phyloP scores from a whole-genome alignment of 108 stramenopile species.

The Skeletonema tropicum region DNA sequence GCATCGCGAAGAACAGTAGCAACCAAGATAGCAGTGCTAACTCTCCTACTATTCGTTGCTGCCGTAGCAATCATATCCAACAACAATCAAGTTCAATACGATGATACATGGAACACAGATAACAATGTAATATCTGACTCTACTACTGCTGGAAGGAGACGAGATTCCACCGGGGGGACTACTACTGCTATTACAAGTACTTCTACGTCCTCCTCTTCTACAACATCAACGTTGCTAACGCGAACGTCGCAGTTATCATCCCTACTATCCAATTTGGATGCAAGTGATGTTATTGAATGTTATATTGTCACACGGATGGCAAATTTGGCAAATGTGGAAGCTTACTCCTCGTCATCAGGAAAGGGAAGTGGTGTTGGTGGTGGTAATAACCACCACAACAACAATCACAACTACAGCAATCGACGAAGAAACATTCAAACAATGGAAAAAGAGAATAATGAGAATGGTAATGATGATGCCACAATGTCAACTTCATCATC shows the following conservation, averaged over 20 bases:
- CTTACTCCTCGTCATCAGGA: slow-evolving; percentile 23
- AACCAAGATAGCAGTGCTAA: neutral
- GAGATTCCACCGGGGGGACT: neutral
- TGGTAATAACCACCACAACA: too few species aligned
- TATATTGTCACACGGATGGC: slow-evolving; percentile 73
- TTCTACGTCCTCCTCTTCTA: neutral
- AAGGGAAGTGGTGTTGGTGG: too few species aligned
- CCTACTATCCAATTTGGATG: slow-evolving; percentile 74
- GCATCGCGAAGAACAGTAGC: neutral
- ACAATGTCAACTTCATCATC: slow-evolving; percentile 6
- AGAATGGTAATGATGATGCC: too few species aligned
- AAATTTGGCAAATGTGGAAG: slow-evolving; percentile 44
- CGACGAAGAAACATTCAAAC: slow-evolving; percentile 5
- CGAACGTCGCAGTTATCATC: slow-evolving; percentile 51
- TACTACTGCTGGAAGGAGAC: neutral
- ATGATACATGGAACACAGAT: neutral
- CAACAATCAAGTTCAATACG: neutral
- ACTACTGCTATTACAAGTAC: neutral
- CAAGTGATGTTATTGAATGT: slow-evolving; percentile 83
- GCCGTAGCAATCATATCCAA: neutral
- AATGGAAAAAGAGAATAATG: neutral
- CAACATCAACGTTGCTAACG: slow-evolving; percentile 22
- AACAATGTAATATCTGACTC: neutral
- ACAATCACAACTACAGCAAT: too few species aligned
- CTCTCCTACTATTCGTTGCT: neutral